Evolutionary conservation across 139 green algal species (phyloP).

Genomic region (Edaphochlamys debaryana): DNA sequence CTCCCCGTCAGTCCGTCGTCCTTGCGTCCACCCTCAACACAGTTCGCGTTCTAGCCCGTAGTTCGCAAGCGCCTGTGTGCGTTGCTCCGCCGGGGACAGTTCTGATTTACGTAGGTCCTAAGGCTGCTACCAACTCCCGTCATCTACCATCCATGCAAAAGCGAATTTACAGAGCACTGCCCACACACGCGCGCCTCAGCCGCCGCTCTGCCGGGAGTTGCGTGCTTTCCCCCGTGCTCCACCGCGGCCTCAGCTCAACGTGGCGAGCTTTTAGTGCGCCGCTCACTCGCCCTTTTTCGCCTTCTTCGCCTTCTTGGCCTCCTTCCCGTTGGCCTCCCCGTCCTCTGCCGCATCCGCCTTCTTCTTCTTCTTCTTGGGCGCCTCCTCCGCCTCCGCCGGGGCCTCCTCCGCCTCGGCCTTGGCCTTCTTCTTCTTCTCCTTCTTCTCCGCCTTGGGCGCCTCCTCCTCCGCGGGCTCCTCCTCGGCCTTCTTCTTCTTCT

Average conservation of each 20-base stretch:
- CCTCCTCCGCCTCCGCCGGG: not conserved
- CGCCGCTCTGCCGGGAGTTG: too few relatives aligned
- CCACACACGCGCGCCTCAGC: too few relatives aligned
- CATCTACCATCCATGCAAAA: too few relatives aligned
- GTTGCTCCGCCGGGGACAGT: slow-evolving; percentile 22
- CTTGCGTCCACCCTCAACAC: too few relatives aligned
- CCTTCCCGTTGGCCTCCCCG: slow-evolving; percentile 27
- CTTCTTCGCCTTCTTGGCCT: slow-evolving; percentile 15
- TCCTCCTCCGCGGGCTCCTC: slow-evolving; percentile 43
- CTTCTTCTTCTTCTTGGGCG: slow-evolving; percentile 48
- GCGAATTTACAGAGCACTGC: too few relatives aligned
- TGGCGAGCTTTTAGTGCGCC: not conserved
- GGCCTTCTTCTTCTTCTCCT: slow-evolving; percentile 45
- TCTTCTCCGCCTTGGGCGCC: slow-evolving; percentile 27
- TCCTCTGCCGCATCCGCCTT: slow-evolving; percentile 20
- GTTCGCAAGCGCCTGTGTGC: slow-evolving; percentile 31
- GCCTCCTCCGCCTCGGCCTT: not conserved
- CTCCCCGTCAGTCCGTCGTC: too few relatives aligned
- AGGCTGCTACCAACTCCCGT: too few relatives aligned
- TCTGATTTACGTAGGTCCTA: not conserved
- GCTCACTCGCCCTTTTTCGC: not conserved
- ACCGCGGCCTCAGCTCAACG: too few relatives aligned
- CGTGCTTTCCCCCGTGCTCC: too few relatives aligned
- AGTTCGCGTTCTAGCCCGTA: too few relatives aligned
- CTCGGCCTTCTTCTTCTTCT: slow-evolving; percentile 56